Conservation (phyloP, 2,329 filamentous ascomycete species). For the Huntiella abstrusa region DNA sequence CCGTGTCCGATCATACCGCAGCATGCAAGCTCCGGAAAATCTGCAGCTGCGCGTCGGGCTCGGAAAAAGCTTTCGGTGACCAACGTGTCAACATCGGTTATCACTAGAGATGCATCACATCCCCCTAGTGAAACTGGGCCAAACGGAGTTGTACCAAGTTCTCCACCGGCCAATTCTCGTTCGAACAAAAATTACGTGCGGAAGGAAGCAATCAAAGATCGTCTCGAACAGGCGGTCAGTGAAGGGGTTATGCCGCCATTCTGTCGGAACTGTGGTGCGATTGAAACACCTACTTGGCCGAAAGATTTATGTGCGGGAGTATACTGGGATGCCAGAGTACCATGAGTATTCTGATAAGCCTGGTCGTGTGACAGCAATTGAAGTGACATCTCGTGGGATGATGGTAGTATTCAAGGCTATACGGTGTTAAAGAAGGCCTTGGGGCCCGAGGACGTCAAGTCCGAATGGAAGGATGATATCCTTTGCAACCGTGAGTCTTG, state of each 20-base stretch:
- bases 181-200: constrained; percentile 46
- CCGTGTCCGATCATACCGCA: too few species aligned
- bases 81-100: not conserved
- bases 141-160: constrained; percentile 17
- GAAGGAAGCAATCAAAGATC: constrained; percentile 41
- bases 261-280: constrained; percentile 83
- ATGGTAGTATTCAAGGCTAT: constrained; percentile 45
- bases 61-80: not conserved
- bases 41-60: not conserved
- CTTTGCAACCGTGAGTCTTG: constrained; percentile 66
- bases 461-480: constrained; percentile 48
- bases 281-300: constrained; percentile 94
- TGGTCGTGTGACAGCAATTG: constrained; percentile 55
- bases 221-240: constrained; percentile 44
- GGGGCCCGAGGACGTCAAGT: constrained; percentile 41
- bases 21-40: not conserved
- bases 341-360: constrained; percentile 56
- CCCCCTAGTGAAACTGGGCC: constrained; percentile 25
- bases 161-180: constrained; percentile 21
- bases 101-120: constrained; percentile 23
- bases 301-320: constrained; percentile 69
- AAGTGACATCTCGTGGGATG: constrained; percentile 43
- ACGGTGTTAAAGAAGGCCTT: constrained; percentile 63
- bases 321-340: constrained; percentile 48
- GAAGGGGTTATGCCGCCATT: constrained; percentile 72